Evolutionary conservation across 148 eudicot species (phyloP).

Genomic region (Chenopodium suecicum): DNA sequence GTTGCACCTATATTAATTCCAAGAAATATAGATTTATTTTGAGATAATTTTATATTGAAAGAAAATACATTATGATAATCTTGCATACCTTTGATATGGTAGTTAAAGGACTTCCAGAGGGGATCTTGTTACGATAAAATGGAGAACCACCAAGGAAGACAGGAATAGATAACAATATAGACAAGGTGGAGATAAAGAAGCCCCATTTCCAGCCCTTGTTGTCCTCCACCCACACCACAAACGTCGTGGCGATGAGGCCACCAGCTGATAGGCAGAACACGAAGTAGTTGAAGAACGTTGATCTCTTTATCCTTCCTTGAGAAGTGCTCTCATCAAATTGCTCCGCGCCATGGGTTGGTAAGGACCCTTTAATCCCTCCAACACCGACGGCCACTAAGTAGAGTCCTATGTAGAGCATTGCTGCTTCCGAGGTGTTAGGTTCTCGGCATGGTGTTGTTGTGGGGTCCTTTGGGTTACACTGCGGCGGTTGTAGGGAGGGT

Average conservation of each 20-base stretch:
- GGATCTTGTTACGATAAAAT: slow-evolving; percentile 71
- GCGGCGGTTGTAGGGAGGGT: slow-evolving; percentile 64
- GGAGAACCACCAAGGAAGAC: slow-evolving; percentile 63
- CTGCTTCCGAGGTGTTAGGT: slow-evolving; percentile 51
- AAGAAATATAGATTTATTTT: too few relatives aligned
- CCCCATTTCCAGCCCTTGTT: slow-evolving; percentile 99
- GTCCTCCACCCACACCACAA: slow-evolving; percentile 94
- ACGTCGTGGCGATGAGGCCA: slow-evolving; percentile 80
- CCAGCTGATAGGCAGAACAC: slow-evolving; percentile 81
- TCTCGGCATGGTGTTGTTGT: slow-evolving; percentile 37
- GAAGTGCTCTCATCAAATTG: slow-evolving; percentile 74
- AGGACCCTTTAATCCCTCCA: slow-evolving; percentile 89
- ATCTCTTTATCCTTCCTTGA: slow-evolving; percentile 69
- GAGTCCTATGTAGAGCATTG: slow-evolving; percentile 74
- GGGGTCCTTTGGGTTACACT: slow-evolving; percentile 32
- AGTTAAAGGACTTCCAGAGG: slow-evolving; percentile 83
- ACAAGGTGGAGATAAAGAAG: slow-evolving; percentile 62
- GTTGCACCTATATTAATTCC: too few relatives aligned
- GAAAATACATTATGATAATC: neutral
- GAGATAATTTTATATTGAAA: too few relatives aligned
- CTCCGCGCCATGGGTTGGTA: slow-evolving; percentile 89
- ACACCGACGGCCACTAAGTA: slow-evolving; percentile 74
- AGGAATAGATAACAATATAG: slow-evolving; percentile 67
- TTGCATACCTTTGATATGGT: slow-evolving; percentile 70
- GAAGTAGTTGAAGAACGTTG: slow-evolving; percentile 90